Evolutionary conservation across 306 rosid species (phyloP).

Genomic region (Purshia tridentata): DNA sequence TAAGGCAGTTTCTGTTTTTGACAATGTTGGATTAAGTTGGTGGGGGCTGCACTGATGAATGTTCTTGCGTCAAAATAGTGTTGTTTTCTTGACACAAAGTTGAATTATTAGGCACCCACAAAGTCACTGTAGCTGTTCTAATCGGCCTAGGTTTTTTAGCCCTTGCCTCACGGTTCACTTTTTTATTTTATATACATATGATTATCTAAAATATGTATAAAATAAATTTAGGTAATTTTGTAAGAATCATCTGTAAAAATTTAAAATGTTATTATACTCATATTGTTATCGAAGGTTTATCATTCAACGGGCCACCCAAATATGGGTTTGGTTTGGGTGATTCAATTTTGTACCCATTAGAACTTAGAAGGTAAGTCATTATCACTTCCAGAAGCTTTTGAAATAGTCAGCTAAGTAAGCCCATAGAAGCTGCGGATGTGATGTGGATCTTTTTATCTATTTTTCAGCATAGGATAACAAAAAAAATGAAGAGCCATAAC

Average conservation of each 20-base stretch:
- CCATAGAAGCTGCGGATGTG: background rate
- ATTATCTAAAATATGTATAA: too few relatives aligned
- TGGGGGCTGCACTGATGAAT: conserved; percentile 38
- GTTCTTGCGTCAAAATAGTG: conserved; percentile 41
- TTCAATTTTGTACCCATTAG: too few relatives aligned
- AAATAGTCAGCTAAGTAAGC: background rate
- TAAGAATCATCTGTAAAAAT: too few relatives aligned
- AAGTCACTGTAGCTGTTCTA: conserved; percentile 32
- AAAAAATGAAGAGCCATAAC: background rate
- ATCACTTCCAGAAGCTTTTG: too few relatives aligned
- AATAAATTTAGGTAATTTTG: too few relatives aligned
- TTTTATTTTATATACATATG: too few relatives aligned
- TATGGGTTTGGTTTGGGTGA: too few relatives aligned
- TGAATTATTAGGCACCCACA: conserved; percentile 21
- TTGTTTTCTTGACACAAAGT: conserved; percentile 34
- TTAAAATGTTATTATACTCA: too few relatives aligned
- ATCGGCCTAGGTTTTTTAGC: conserved; percentile 23
- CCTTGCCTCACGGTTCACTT: background rate
- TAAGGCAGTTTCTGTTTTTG: conserved; percentile 26
- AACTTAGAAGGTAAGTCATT: too few relatives aligned
- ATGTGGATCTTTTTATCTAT: too few relatives aligned
- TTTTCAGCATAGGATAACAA: background rate
- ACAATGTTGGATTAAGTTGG: conserved; percentile 37
- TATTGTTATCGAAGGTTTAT: too few relatives aligned
- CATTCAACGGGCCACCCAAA: too few relatives aligned